Percentiles rank a stretch among this genome's conserved stretches.
These are phyloP conservation scores for Aquilaria yunnanensis DNA, from an alignment of 345 rosid genomes.

Conservation along the genomic window DNA sequence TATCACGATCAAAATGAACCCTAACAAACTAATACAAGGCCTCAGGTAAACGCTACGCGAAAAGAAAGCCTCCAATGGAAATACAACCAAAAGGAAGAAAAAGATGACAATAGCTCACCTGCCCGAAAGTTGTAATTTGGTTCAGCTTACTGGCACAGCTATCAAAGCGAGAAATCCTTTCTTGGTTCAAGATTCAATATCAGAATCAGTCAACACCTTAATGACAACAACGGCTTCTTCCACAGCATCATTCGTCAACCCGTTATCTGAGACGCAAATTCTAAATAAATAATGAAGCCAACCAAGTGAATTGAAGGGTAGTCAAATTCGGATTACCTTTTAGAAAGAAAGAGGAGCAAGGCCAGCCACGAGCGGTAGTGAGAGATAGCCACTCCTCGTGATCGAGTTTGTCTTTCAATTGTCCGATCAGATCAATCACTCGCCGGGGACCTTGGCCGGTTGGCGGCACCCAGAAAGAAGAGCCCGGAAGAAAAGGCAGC, in stretches of 20 bases:
- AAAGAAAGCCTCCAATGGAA: too few relatives aligned
- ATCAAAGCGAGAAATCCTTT: too few relatives aligned
- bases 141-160: too few relatives aligned
- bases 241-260: background rate
- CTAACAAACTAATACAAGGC: too few relatives aligned
- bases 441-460: constrained; percentile 3
- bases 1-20: too few relatives aligned
- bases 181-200: background rate
- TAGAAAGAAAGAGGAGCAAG: constrained; percentile 21
- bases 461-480: constrained; percentile 49
- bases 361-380: constrained; percentile 33
- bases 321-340: constrained; percentile 11
- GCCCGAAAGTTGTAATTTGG: too few relatives aligned
- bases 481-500: constrained; percentile 45
- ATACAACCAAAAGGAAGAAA: too few relatives aligned
- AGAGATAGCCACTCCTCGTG: constrained; percentile 26
- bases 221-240: constrained; percentile 7
- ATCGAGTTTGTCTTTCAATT: constrained; percentile 12
- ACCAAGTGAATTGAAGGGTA: background rate
- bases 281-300: background rate
- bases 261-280: constrained; percentile 7
- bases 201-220: constrained; percentile 3
- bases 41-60: too few relatives aligned
- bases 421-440: constrained; percentile 18
- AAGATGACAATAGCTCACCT: too few relatives aligned